Conservation (phyloP, 371 early-diverging fungal species). For the Syncephalastrum monosporum region DNA sequence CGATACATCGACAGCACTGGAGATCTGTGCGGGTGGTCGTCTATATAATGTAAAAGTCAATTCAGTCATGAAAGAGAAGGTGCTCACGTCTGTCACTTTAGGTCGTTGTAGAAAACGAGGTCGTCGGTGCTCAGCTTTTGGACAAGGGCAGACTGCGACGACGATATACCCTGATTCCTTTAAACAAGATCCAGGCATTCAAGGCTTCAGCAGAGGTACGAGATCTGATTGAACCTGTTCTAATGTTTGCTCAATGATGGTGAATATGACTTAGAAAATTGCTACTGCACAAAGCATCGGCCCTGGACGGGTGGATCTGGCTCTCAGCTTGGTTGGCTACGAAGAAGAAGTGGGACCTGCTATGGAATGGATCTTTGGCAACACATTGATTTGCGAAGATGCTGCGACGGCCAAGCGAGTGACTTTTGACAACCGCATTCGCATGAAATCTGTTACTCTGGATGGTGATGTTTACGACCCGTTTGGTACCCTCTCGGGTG, state of each 20-base stretch:
- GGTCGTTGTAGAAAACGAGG: constrained; percentile 94
- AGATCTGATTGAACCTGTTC: not conserved
- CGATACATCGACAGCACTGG: constrained; percentile 78
- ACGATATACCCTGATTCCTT: constrained; percentile 95
- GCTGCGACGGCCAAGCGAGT: constrained; percentile 82
- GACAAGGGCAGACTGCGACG: constrained; percentile 76
- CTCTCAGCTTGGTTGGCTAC: constrained; percentile 81
- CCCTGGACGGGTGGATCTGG: constrained; percentile 83
- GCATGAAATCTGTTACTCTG: constrained; percentile 88
- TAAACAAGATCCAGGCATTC: constrained; percentile 89
- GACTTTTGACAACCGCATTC: constrained; percentile 83
- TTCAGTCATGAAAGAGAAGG: not conserved
- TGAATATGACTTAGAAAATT: constrained; percentile 37
- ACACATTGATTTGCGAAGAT: constrained; percentile 90
- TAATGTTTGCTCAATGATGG: not conserved
- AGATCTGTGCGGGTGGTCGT: constrained; percentile 91
- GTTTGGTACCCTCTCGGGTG: constrained; percentile 96
- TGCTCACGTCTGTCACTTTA: constrained; percentile 14
- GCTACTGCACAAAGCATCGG: constrained; percentile 71
- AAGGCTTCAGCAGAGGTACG: constrained; percentile 63
- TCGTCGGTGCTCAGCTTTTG: constrained; percentile 82
- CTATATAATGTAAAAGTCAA: constrained; percentile 75
- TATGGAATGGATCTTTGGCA: constrained; percentile 96
- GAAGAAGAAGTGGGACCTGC: constrained; percentile 79
- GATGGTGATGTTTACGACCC: constrained; percentile 99